phyloP scores from a whole-genome alignment of 352 stramenopile species.

The Phytophthora sojae region DNA sequence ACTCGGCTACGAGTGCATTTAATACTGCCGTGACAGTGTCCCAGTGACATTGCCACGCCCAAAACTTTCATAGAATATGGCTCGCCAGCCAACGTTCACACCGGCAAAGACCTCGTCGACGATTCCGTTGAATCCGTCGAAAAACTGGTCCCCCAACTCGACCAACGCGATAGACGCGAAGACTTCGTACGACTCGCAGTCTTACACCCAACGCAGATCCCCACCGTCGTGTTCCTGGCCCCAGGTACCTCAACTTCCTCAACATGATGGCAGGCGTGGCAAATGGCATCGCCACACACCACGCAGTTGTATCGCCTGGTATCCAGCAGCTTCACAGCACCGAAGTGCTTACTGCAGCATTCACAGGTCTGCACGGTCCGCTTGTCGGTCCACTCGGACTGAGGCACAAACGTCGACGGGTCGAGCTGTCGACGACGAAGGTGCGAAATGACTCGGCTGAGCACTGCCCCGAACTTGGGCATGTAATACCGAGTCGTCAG shows the following conservation, averaged over 20 bases:
- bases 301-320: slow-evolving; percentile 56
- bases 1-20: neutral
- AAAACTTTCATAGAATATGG: slow-evolving; percentile 2
- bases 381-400: slow-evolving; percentile 48
- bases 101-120: slow-evolving; percentile 15
- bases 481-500: slow-evolving; percentile 50
- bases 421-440: slow-evolving; percentile 39
- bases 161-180: slow-evolving; percentile 21
- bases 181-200: slow-evolving; percentile 6
- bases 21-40: neutral
- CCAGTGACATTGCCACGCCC: neutral
- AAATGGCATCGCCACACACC: slow-evolving; percentile 61
- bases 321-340: slow-evolving; percentile 34
- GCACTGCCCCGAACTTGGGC: slow-evolving; percentile 44
- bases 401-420: slow-evolving; percentile 37
- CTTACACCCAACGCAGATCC: slow-evolving; percentile 45
- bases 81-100: slow-evolving; percentile 5
- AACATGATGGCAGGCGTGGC: slow-evolving; percentile 45
- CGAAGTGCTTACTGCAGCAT: slow-evolving; percentile 54
- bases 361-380: slow-evolving; percentile 39
- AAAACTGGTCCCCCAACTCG: slow-evolving; percentile 29
- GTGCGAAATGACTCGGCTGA: slow-evolving; percentile 46
- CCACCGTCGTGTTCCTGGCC: slow-evolving; percentile 28
- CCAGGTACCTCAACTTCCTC: slow-evolving; percentile 48
- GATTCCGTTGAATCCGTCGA: slow-evolving; percentile 31